Evolutionary conservation across 1,284 basidiomycete genomes (phyloP).

Genomic region (Fomitopsis pinicola): DNA sequence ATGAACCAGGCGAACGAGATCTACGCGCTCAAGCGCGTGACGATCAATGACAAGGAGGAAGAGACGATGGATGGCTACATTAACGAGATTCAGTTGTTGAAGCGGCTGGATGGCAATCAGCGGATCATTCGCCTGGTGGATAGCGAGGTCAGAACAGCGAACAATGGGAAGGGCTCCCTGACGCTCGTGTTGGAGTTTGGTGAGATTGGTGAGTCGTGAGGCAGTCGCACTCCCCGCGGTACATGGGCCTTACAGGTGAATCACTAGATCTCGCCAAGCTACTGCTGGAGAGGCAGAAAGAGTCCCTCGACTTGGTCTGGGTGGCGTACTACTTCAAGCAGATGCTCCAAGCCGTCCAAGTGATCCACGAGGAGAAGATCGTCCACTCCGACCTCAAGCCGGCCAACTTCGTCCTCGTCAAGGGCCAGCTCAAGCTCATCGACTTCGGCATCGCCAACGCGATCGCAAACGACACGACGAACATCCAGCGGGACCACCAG

Average conservation of each 20-base stretch:
- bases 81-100: constrained; percentile 89
- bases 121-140: constrained; percentile 88
- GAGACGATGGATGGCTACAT: constrained; percentile 90
- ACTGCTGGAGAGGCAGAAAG: constrained; percentile 76
- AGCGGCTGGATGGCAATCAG: constrained; percentile 82
- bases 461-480: constrained; percentile 95
- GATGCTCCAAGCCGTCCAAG: constrained; percentile 95
- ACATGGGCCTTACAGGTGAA: too few species aligned
- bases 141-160: constrained; percentile 68
- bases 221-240: neutral
- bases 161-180: constrained; percentile 63
- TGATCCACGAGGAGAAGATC: constrained; percentile 94
- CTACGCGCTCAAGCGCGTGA: constrained; percentile 86
- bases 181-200: constrained; percentile 93
- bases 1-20: constrained; percentile 74
- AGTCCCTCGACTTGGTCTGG: constrained; percentile 87
- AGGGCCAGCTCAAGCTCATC: constrained; percentile 90
- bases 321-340: constrained; percentile 95
- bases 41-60: constrained; percentile 78
- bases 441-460: constrained; percentile 98
- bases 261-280: constrained; percentile 72
- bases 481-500: constrained; percentile 93
- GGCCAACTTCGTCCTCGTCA: constrained; percentile 93
- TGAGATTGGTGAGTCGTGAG: constrained; percentile 54
- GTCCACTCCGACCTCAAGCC: constrained; percentile 96